Evolutionary conservation across 306 rosid genomes (phyloP), one percentile per base, ranked within the genome.

Genomic region (Medicago lupulina): DNA sequence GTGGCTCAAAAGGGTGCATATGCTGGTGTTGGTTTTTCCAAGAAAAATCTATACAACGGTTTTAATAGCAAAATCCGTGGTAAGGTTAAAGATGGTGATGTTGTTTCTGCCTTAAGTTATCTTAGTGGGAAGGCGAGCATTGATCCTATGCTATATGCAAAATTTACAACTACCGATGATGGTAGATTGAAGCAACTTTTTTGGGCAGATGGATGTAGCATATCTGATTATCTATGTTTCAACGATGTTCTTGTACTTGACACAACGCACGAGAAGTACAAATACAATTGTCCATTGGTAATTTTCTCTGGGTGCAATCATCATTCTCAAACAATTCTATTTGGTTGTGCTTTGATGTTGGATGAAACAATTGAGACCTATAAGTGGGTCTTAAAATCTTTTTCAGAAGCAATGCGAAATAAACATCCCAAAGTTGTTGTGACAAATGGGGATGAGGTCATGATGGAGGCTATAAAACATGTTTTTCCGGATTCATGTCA

Each of bases 51-150:
- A 44, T 44, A 44, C 50, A 44, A 3, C 15, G 50, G 50, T 44
- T 44, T 44, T 44, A 11, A 44, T 44, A 44, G 50, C 50, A 44
- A 44, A 44, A 11, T 44, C 6, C 50, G n/a, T 44, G 50, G 50
- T 1, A 5, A 44, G n/a, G 13, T 44, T 44, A 44, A 50, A 50
- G 18, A 50, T 50, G 55, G 55, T 4, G 55, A 50, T 50, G 18
- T 50, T 50, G 55, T n/a, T 50, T 19, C 55, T 50, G 19, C 55
- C 55, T 50, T 50, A 50, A 50, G 55, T n/a, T 50, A n/a, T 50
- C 55, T 50, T 50, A 15, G 55, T 2, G 55, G 55, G 55, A 50
- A 50, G 55, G 55, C 55, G 2, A 14, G 55, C 55, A 14, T 5
- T 6, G 55, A 50, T n/a, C 55, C 18, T 50, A 44, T 44, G 5